Evolutionary conservation across 2,329 filamentous ascomycete species (phyloP).

Genomic region (Cucurbitaria berberidis): DNA sequence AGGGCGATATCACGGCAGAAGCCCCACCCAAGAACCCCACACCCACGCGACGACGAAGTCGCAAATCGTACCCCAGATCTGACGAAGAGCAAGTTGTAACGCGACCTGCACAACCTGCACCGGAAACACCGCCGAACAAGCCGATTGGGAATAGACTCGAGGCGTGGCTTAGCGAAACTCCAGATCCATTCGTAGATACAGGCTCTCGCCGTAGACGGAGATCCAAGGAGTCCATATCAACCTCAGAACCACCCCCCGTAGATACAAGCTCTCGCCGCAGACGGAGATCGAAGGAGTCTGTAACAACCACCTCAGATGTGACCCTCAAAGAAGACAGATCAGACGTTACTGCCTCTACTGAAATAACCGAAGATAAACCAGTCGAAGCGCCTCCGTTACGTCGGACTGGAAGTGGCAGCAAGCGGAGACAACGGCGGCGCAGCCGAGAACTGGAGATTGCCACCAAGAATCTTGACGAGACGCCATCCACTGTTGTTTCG

Average conservation of each 20-base stretch:
- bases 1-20: constrained; percentile 34
- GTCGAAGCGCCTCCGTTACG: constrained; percentile 27
- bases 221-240: constrained; percentile 42
- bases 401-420: constrained; percentile 31
- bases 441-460: constrained; percentile 37
- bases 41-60: constrained; percentile 29
- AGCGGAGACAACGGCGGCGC: constrained; percentile 34
- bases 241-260: constrained; percentile 53
- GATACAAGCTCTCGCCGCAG: constrained; percentile 52
- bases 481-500: constrained; percentile 27
- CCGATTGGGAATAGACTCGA: constrained; percentile 62
- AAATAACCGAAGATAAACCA: constrained; percentile 24
- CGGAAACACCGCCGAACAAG: constrained; percentile 48
- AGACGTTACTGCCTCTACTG: constrained; percentile 31
- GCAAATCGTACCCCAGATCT: constrained; percentile 33
- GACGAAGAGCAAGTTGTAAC: constrained; percentile 26
- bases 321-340: constrained; percentile 33
- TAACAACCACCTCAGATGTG: constrained; percentile 37
- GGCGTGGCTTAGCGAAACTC: constrained; percentile 65
- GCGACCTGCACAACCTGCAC: constrained; percentile 20
- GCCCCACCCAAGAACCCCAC: constrained; percentile 26
- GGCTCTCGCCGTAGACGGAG: constrained; percentile 44
- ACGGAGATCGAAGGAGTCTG: constrained; percentile 37
- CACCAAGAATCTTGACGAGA: constrained; percentile 29
- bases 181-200: constrained; percentile 62